phyloP scores from a whole-genome alignment of 1,284 basidiomycete species.

The Microbotryum lychnidis-dioicae region DNA sequence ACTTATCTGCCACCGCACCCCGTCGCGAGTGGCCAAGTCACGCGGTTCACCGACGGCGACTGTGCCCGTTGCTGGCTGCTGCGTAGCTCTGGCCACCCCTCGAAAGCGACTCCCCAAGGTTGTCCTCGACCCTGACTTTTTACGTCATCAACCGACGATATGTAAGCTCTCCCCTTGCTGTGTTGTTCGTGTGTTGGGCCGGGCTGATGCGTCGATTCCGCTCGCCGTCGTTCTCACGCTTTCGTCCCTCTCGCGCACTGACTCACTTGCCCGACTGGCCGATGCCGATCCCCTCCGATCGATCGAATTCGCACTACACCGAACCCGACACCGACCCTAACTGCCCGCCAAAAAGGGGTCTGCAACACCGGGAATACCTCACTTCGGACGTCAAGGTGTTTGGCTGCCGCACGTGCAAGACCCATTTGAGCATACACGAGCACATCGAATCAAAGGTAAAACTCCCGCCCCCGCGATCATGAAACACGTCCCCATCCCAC shows the following conservation, averaged over 20 bases:
- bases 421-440: conserved; percentile 86
- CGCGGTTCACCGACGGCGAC: too few species aligned
- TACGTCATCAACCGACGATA: too few species aligned
- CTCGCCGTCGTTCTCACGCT: neutral
- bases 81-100: too few species aligned
- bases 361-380: conserved; percentile 32
- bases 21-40: too few species aligned
- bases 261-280: too few species aligned
- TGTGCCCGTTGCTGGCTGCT: too few species aligned
- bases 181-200: too few species aligned
- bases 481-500: neutral
- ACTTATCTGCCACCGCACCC: too few species aligned
- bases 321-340: neutral
- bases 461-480: conserved; percentile 7
- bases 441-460: conserved; percentile 82
- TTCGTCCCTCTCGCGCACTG: neutral
- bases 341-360: conserved; percentile 18
- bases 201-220: too few species aligned
- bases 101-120: too few species aligned
- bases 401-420: conserved; percentile 81
- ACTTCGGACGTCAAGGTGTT: conserved; percentile 52
- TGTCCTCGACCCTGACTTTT: too few species aligned
- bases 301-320: neutral
- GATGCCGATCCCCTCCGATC: neutral
- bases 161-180: too few species aligned